These are phyloP conservation scores for Pinus tabuliformis DNA, from an alignment of 75 land plant genomes.

Conservation along the genomic window DNA sequence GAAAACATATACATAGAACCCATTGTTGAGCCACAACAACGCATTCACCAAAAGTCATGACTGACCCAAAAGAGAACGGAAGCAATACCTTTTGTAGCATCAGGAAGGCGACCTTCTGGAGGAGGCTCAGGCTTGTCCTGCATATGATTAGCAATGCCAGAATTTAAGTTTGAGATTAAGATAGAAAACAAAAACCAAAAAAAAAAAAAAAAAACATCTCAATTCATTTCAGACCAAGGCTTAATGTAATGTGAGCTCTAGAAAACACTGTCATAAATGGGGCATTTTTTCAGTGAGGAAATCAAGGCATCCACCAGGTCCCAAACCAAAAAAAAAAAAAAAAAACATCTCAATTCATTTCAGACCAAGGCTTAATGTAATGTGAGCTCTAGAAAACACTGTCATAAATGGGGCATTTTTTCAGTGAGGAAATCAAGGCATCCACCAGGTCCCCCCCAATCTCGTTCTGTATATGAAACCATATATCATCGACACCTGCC, in stretches of 20 bases:
- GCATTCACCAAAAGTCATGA: not conserved
- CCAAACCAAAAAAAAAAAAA: no score
- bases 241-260: not conserved
- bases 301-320: no score
- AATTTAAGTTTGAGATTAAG: not conserved
- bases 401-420: not conserved
- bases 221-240: not conserved
- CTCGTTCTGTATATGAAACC: no score
- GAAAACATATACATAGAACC: not conserved
- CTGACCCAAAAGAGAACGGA: not conserved
- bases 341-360: not conserved
- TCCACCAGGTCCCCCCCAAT: no score
- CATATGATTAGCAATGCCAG: not conserved
- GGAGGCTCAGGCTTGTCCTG: slow-evolving; percentile 85
- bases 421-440: no score
- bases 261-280: not conserved
- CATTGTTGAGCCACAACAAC: not conserved
- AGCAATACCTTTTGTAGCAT: slow-evolving; percentile 73
- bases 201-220: not conserved
- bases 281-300: not conserved
- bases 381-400: not conserved
- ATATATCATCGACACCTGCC: no score
- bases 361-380: not conserved
- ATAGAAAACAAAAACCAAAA: no score
- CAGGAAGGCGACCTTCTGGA: slow-evolving; percentile 90